Evolutionary conservation across 176 grass and related monocot species (phyloP), one percentile per base, ranked within the genome.

Genomic region (Rhipidocladum racemiflorum): DNA sequence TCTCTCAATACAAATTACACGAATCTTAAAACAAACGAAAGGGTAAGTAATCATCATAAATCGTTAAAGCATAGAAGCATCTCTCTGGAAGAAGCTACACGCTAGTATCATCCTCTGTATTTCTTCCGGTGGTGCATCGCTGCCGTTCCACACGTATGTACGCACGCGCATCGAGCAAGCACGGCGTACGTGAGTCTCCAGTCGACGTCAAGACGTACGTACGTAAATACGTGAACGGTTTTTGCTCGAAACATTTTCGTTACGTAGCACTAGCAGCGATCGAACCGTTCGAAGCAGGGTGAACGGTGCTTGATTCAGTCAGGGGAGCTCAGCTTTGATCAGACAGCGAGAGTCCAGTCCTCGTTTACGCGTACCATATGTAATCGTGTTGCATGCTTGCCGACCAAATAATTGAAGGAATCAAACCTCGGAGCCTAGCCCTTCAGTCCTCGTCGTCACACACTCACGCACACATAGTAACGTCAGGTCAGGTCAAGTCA

Each of bases 281-380:
- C 43, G 84, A 88, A 78, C 56, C 45, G 36, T 72, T 72, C 74
- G 65, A 56, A 77, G 4, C 43, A 44, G 20, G 27, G 61, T 56
- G 21, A 72, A 54, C 23, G 3, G 5, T 28, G 21, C 25, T 39
- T 80, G 77, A 45, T 79, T 53, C 77, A 18, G 61, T 66, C 50
- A 59, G 43, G 10, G 65, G 5, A 66, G 13, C 28, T 17, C 25
- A 9, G 0, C 27, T 53, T 20, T 20, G 13, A 71, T 53, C 32
- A 7, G 57, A 24, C 67, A 32, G 25, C 18, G 17, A 4, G 4
- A 80, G 30, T 64, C 68, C 6, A 80, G 32, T 65, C 69, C 3
- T 14, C 9, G 53, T 72, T 53, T n/a, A 61, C 54, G 42, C 75
- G 55, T 79, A 63, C 35, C 28, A 27, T 10, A 35, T 20, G 28